Conservation (phyloP, 495 filamentous ascomycete genomes). For the Jackrogersella minutella region DNA sequence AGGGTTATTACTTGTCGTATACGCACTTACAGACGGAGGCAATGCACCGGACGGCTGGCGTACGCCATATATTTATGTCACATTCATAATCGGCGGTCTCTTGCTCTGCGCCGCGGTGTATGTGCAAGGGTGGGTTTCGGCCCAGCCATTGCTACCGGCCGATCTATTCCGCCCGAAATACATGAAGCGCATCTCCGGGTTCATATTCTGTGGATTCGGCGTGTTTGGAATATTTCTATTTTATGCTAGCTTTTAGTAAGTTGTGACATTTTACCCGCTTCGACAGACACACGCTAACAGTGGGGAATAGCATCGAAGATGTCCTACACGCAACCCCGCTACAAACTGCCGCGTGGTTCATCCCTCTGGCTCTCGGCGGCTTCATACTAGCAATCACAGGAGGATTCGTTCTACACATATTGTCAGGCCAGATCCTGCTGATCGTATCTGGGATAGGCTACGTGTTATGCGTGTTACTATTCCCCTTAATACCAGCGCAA, state of each 20-base stretch:
- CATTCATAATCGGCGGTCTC: slow-evolving; percentile 66
- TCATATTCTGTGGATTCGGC: slow-evolving; percentile 79
- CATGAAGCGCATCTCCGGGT: slow-evolving; percentile 71
- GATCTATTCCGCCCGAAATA: slow-evolving; percentile 78
- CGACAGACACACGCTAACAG: slow-evolving; percentile 10
- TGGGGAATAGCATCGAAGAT: slow-evolving; percentile 62
- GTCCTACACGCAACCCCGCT: slow-evolving; percentile 72
- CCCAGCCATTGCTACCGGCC: slow-evolving; percentile 75
- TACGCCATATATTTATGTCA: slow-evolving; percentile 74
- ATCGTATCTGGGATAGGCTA: slow-evolving; percentile 71
- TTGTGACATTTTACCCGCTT: slow-evolving; percentile 2
- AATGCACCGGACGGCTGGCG: slow-evolving; percentile 74
- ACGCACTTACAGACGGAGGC: slow-evolving; percentile 77
- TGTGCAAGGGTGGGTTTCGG: slow-evolving; percentile 78
- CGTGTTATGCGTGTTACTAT: slow-evolving; percentile 70
- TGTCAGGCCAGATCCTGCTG: slow-evolving; percentile 76
- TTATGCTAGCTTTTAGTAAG: slow-evolving; percentile 82
- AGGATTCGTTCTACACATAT: slow-evolving; percentile 77
- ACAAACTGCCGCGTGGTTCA: slow-evolving; percentile 79
- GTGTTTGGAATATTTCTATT: slow-evolving; percentile 79
- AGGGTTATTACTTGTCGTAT: slow-evolving; percentile 76
- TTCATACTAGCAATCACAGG: slow-evolving; percentile 74
- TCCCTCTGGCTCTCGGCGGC: slow-evolving; percentile 78
- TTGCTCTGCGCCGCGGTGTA: slow-evolving; percentile 68
- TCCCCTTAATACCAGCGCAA: slow-evolving; percentile 69